Evolutionary conservation across 164 flowering plant genomes (phyloP), one percentile per base, ranked within the genome.

Genomic region (Houttuynia cordata): DNA sequence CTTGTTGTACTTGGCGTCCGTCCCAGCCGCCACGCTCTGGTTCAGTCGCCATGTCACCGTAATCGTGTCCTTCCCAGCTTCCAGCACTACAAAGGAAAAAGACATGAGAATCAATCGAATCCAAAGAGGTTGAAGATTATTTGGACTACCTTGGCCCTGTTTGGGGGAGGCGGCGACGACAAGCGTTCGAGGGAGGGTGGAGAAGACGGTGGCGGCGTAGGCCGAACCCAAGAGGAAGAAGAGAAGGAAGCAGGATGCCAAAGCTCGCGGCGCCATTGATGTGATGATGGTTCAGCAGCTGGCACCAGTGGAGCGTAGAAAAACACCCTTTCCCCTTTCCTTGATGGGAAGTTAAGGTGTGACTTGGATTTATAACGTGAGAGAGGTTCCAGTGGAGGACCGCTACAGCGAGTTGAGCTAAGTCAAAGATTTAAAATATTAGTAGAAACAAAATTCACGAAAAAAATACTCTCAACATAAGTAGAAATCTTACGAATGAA

Each of bases 11-110:
- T 41, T 30, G 0, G 73, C 62, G 63, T 75, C 87, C 0, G 69
- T 56, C 37, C 83, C 81, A 0, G 73, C 64, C 2, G 78, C 56
- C 65, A 60, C 54, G 37, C 60, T 72, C 62, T 60, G 51, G 74
- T 78, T 79, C 39, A 74, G 37, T 7, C 60, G 64, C 90, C 91
- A 87, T 54, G 82, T 62, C 21, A 87, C 81, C 0, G 72, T 78
- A 18, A 87, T 74, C 4, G 69, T 68, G 70, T 77, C 82, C 34
- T 69, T 75, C 7, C 91, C 88, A 0, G 80, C 78, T 64, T 71
- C 73, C 52, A 85, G 59, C 34, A 75, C 94, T 84, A 86, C 76
- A 18, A 40, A 51, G 24, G 18, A 40, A 39, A 45, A 45, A 14
- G 49, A 12, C 14, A 45, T 17, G 23, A 45, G 14, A 21, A 4